phyloP scores from a whole-genome alignment of 108 stramenopile genomes.

The Mayamaea pseudoterrestris region DNA sequence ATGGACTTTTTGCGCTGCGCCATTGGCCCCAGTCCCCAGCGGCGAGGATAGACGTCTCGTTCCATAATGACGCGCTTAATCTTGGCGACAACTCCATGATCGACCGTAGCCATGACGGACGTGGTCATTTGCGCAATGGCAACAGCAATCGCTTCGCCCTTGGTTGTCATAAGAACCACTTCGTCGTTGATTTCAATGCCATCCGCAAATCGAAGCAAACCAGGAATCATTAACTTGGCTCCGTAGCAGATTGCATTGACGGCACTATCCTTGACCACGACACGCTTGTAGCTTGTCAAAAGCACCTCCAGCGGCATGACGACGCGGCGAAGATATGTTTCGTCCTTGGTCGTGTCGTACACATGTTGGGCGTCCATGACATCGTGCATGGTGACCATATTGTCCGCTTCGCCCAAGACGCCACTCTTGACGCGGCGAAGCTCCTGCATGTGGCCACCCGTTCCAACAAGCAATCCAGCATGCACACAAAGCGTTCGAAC shows the following conservation, averaged over 20 bases:
- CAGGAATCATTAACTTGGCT: conserved; percentile 99
- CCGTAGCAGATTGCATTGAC: conserved; percentile 99
- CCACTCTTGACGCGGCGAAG: conserved; percentile 94
- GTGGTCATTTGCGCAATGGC: conserved; percentile 99
- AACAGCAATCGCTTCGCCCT: conserved; percentile 99
- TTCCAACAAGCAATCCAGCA: conserved; percentile 89
- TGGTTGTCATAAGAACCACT: conserved; percentile 99
- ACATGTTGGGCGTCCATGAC: conserved; percentile 99
- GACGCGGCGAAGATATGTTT: conserved; percentile 93
- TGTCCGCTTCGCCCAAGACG: conserved; percentile 80
- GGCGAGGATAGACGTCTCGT: conserved; percentile 96
- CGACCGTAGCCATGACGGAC: conserved; percentile 97
- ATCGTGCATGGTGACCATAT: conserved; percentile 99
- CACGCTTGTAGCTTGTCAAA: conserved; percentile 92
- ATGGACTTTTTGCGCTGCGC: conserved; percentile 95
- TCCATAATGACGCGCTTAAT: conserved; percentile 99
- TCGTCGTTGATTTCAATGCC: conserved; percentile 95
- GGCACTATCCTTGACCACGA: conserved; percentile 99
- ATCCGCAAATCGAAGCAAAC: conserved; percentile 95
- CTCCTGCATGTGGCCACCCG: conserved; percentile 99
- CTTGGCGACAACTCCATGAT: conserved; percentile 99
- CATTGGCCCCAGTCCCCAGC: conserved; percentile 99
- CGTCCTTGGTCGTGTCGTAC: conserved; percentile 97
- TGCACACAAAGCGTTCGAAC: conserved; percentile 99
- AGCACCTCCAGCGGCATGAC: conserved; percentile 97